phyloP scores from a whole-genome alignment of 2,329 filamentous ascomycete genomes.

The Aureobasidium vineae region DNA sequence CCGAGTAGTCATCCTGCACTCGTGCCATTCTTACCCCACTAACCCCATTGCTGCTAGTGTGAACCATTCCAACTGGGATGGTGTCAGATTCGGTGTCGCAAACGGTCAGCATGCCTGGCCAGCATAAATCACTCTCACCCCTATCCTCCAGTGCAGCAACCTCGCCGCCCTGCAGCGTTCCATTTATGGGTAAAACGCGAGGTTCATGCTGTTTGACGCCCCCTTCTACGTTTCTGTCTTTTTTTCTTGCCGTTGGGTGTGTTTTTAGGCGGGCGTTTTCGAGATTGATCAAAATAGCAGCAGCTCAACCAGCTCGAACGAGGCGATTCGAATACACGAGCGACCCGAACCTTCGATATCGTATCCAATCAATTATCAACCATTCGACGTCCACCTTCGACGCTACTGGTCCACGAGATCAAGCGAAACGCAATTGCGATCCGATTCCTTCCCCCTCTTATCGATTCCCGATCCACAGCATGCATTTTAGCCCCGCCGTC shows the following conservation, averaged over 20 bases:
- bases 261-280: conserved; percentile 18
- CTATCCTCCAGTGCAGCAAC: neutral
- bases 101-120: conserved; percentile 4
- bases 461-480: conserved; percentile 19
- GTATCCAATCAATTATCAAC: conserved; percentile 25
- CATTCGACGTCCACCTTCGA: conserved; percentile 14
- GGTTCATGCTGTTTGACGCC: conserved; percentile 21
- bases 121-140: conserved; percentile 12
- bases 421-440: conserved; percentile 11
- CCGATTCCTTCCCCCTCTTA: neutral
- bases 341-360: conserved; percentile 25
- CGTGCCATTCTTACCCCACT: conserved; percentile 7
- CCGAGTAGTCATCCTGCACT: conserved; percentile 58
- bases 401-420: conserved; percentile 18
- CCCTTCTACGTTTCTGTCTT: conserved; percentile 10
- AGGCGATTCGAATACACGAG: conserved; percentile 21
- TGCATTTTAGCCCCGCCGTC: conserved; percentile 19
- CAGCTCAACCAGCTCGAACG: conserved; percentile 22
- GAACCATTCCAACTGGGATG: conserved; percentile 10
- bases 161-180: conserved; percentile 21
- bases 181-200: conserved; percentile 19
- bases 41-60: conserved; percentile 8
- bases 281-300: conserved; percentile 26
- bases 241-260: neutral
- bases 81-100: conserved; percentile 5